Evolutionary conservation across 345 rosid genomes (phyloP).

Genomic region (Pistacia integerrima): DNA sequence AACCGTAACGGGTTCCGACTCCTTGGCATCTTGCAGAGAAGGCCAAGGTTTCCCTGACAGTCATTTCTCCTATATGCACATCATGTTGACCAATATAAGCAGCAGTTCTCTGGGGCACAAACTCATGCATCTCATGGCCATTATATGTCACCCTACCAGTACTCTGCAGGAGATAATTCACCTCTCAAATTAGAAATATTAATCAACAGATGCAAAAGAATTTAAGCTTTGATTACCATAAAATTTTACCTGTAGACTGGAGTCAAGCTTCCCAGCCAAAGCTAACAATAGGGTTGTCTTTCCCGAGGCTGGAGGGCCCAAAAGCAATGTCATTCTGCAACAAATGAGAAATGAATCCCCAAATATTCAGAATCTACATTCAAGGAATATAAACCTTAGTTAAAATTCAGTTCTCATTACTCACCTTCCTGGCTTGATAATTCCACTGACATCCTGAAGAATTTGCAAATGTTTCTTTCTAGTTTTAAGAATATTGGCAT

Average conservation of each 20-base stretch:
- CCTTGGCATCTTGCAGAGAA: conserved; percentile 88
- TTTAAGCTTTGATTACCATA: background rate
- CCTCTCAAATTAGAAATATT: conserved; percentile 8
- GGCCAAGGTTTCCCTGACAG: conserved; percentile 85
- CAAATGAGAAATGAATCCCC: background rate
- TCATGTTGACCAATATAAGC: conserved; percentile 78
- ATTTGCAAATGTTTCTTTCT: conserved; percentile 56
- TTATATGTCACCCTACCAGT: conserved; percentile 52
- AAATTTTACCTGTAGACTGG: conserved; percentile 48
- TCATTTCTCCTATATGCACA: conserved; percentile 79
- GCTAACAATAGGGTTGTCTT: conserved; percentile 80
- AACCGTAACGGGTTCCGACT: conserved; percentile 59
- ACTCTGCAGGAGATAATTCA: conserved; percentile 23
- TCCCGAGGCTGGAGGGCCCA: conserved; percentile 91
- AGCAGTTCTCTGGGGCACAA: conserved; percentile 50
- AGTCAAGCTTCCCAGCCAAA: conserved; percentile 61
- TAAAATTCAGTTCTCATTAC: background rate
- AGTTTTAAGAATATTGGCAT: conserved; percentile 42
- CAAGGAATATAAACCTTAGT: too few species aligned
- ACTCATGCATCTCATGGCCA: conserved; percentile 50
- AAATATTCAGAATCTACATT: background rate
- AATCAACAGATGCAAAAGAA: conserved; percentile 8
- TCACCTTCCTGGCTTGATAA: conserved; percentile 77
- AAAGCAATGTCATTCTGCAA: conserved; percentile 44
- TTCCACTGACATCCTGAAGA: conserved; percentile 69